These are phyloP conservation scores for Orychophragmus violaceus DNA, from an alignment of 345 rosid species.

Conservation along the genomic window DNA sequence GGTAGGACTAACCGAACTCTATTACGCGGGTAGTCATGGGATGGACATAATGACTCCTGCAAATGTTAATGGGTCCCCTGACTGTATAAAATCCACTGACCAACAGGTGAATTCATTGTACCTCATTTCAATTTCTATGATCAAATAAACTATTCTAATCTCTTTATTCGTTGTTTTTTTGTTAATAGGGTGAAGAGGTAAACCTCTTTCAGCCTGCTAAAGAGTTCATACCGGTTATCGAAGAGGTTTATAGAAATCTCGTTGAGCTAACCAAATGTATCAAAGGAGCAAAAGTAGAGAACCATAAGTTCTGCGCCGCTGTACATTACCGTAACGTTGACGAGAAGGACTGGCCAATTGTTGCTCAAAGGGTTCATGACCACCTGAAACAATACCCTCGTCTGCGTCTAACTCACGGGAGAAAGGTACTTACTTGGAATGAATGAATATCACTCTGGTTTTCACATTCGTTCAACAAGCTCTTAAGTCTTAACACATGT, in stretches of 20 bases:
- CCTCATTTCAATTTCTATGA: background rate
- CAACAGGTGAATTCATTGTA: conserved; percentile 42
- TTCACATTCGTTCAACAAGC: background rate
- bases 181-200: conserved; percentile 61
- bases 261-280: conserved; percentile 62
- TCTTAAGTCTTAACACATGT: too few relatives aligned
- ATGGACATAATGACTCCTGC: conserved; percentile 92
- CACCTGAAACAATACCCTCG: conserved; percentile 73
- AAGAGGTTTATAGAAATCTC: conserved; percentile 85
- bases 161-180: background rate
- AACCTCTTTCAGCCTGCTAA: conserved; percentile 95
- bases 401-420: conserved; percentile 75
- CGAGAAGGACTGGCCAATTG: conserved; percentile 70
- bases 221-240: conserved; percentile 80
- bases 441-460: conserved; percentile 34
- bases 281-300: conserved; percentile 81
- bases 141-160: background rate
- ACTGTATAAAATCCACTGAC: conserved; percentile 57
- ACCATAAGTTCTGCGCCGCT: conserved; percentile 92
- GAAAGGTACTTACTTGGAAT: conserved; percentile 79
- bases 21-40: conserved; percentile 99
- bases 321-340: conserved; percentile 99
- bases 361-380: conserved; percentile 86
- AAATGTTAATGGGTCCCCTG: conserved; percentile 33
- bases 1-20: conserved; percentile 89